These are phyloP conservation scores for Protomyces arabidopsidicola DNA, from an alignment of 1,139 yeast genomes.

Conservation along the genomic window DNA sequence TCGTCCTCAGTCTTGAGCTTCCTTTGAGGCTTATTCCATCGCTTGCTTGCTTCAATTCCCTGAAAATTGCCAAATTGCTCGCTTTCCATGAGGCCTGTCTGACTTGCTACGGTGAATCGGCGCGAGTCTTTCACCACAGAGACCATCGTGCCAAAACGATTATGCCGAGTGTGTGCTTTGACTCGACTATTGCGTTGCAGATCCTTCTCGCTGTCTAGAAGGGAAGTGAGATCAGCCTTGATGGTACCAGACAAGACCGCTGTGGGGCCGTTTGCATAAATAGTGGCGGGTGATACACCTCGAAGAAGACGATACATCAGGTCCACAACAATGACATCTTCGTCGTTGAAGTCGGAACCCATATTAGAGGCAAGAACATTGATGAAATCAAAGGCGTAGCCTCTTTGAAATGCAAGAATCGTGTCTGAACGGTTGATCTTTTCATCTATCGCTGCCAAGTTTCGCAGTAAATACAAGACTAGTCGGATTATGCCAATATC, in stretches of 20 bases:
- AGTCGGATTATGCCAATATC: constrained; percentile 71
- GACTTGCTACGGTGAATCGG: constrained; percentile 71
- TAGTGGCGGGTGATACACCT: constrained; percentile 48
- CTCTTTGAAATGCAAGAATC: constrained; percentile 54
- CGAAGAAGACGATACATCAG: constrained; percentile 59
- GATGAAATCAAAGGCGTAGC: constrained; percentile 67
- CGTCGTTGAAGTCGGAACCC: constrained; percentile 59
- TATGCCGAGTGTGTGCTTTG: constrained; percentile 57
- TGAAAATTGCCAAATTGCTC: constrained; percentile 9
- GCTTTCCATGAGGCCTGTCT: constrained; percentile 36
- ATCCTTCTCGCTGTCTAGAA: constrained; percentile 56
- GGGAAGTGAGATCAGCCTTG: constrained; percentile 44
- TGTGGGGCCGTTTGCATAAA: constrained; percentile 32
- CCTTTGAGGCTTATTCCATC: constrained; percentile 50
- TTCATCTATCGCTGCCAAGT: constrained; percentile 69
- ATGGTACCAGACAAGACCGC: constrained; percentile 4
- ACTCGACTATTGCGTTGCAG: constrained; percentile 42
- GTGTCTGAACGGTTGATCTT: constrained; percentile 66
- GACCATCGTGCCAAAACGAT: constrained; percentile 81
- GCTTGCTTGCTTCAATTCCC: constrained; percentile 58
- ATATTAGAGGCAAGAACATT: constrained; percentile 64
- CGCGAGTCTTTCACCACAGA: constrained; percentile 60
- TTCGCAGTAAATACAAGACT: constrained; percentile 69
- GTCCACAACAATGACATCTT: constrained; percentile 65
- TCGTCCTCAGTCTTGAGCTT: constrained; percentile 32